Conservation (phyloP, 768 basidiomycete species). For the Leccinum variicolor region DNA sequence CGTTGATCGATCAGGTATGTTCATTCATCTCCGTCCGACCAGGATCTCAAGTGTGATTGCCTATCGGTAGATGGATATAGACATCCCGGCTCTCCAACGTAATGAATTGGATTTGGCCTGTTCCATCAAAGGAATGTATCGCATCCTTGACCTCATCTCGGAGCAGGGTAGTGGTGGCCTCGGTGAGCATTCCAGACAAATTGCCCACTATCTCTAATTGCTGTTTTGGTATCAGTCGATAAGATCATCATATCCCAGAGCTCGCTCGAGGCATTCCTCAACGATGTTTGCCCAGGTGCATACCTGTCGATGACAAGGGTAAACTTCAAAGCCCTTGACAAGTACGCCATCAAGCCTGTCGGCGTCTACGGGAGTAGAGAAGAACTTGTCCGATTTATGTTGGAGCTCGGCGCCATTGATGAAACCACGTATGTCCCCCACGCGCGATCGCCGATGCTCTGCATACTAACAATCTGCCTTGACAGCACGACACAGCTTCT, state of each 20-base stretch:
- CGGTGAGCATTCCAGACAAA: conserved; percentile 31
- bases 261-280: conserved; percentile 46
- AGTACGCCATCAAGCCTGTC: conserved; percentile 42
- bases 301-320: conserved; percentile 54
- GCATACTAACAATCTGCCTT: background rate
- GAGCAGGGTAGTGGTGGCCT: conserved; percentile 51
- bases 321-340: conserved; percentile 52
- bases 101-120: conserved; percentile 21
- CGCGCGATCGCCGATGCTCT: background rate
- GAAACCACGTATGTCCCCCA: conserved; percentile 35
- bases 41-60: background rate
- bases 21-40: background rate
- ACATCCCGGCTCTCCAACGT: background rate
- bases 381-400: conserved; percentile 47
- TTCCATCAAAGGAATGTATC: conserved; percentile 46
- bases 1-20: conserved; percentile 10
- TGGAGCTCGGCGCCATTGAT: conserved; percentile 34
- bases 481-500: conserved; percentile 17
- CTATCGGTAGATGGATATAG: conserved; percentile 18
- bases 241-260: conserved; percentile 60
- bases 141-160: conserved; percentile 50
- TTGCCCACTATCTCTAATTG: background rate
- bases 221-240: conserved; percentile 40
- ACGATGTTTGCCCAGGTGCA: conserved; percentile 46
- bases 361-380: conserved; percentile 57